Base-by-base conservation (phyloP, 192 early-diverging fungal genomes). In the Lobulomyces angularis region DNA sequence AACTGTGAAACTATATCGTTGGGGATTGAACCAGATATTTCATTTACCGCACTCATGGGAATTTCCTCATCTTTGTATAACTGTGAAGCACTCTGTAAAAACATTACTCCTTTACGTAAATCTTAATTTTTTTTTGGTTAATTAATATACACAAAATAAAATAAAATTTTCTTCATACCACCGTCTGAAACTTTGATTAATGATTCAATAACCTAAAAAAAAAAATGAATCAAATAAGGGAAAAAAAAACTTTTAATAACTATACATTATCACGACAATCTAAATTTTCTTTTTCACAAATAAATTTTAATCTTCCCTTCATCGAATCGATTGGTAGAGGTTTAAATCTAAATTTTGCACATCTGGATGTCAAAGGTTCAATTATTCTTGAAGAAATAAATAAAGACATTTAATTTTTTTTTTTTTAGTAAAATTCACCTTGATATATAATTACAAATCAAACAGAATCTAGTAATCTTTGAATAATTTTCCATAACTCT, bases 401-500 rank as follows among this genome's bases (percentile, higher is more conserved):
- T 1, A 20, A 28, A 17, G 5, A 39, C 19, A 11, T 6, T 9
- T 61, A 8, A 56, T 40, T 9, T 8, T n/a, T 17, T 3, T 16
- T 21, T 3, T 17, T 8, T n/a, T 16, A 37, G 14, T 3, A 22
- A 14, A 41, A 51, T 39, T 26, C 41, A 79, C 62, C 81, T 49
- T 41, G 67, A 76, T 24, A 90, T 66, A 65, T 90, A 88, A 52
- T 90, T 90, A 61, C 86, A 90, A 37, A 97, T 86, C 19, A 97
- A 51, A 45, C 93, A 97, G 53, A 97, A 95, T 20, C 93, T 74
- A 1, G 90, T 95, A 14, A 86, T 70, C 31, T 80, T 76, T 18
- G 90, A 88, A 52, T 91, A 93, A 12, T 79, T 86, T 51, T 97
- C 93, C 79, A 97, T 97, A 28, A 83, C 90, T 29, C 93, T 64